phyloP scores from a whole-genome alignment of 768 basidiomycete genomes.

The Coprinopsis strossmayeri region DNA sequence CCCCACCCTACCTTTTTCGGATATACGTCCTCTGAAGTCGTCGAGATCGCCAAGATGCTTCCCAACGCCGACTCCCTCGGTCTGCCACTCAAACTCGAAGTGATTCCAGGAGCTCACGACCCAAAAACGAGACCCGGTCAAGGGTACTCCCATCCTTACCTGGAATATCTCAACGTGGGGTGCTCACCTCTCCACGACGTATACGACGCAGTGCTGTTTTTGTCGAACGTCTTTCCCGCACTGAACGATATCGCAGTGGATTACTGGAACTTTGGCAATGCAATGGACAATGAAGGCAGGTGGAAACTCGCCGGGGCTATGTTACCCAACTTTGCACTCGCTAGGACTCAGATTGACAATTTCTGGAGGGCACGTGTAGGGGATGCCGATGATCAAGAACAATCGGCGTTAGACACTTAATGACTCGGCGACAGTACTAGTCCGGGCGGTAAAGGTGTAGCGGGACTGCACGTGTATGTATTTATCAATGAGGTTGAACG shows the following conservation, averaged over 20 bases:
- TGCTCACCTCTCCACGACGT: background rate
- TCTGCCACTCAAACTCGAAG: background rate
- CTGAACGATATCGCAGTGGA: background rate
- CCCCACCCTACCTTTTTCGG: background rate
- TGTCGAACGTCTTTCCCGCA: background rate
- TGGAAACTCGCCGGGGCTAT: background rate
- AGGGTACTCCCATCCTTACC: background rate
- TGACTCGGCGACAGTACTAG: too few species aligned
- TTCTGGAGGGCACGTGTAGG: background rate
- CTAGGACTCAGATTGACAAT: background rate
- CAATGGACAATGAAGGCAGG: background rate
- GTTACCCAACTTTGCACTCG: background rate
- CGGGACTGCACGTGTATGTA: too few species aligned
- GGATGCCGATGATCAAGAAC: background rate
- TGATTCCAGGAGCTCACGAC: background rate
- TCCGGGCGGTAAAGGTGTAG: too few species aligned
- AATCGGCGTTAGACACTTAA: too few species aligned
- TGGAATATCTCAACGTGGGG: background rate
- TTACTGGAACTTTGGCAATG: background rate
- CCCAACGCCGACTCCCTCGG: background rate
- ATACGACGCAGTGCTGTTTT: background rate
- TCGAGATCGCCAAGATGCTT: background rate
- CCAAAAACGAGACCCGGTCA: background rate
- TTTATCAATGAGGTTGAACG: too few species aligned
- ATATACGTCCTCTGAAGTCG: background rate